Evolutionary conservation across 495 filamentous ascomycete species (phyloP).

Genomic region (Aspergillus leporis): DNA sequence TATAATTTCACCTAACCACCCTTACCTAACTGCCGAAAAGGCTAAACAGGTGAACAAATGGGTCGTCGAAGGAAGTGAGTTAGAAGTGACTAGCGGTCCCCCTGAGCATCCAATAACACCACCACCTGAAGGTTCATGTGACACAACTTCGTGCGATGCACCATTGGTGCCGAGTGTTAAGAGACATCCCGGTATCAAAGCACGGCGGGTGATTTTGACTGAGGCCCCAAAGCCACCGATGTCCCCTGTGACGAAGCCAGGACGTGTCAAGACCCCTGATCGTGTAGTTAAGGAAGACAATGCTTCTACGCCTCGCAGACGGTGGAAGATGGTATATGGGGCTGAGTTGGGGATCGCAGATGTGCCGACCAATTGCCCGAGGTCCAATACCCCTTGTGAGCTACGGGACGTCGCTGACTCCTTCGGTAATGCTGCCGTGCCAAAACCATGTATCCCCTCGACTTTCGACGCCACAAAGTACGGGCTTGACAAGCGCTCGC

Average conservation of each 20-base stretch:
- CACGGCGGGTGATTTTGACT: slow-evolving; percentile 9
- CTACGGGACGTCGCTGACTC: neutral
- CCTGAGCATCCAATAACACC: neutral
- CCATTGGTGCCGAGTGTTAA: slow-evolving; percentile 2
- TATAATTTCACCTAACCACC: slow-evolving; percentile 13
- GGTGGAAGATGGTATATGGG: slow-evolving; percentile 25
- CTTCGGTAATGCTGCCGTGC: neutral
- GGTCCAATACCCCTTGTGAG: neutral
- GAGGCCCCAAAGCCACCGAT: neutral
- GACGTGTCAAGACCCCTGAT: neutral
- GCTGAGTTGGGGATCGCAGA: neutral
- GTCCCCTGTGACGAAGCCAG: neutral
- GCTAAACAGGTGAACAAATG: slow-evolving; percentile 27
- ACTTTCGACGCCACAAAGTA: slow-evolving; percentile 22
- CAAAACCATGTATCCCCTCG: neutral
- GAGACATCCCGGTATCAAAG: slow-evolving; percentile 22
- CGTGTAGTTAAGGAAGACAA: slow-evolving; percentile 1
- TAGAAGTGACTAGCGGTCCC: neutral
- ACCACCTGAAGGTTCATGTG: neutral
- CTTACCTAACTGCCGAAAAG: slow-evolving; percentile 24
- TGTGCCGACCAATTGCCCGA: neutral
- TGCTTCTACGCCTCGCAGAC: slow-evolving; percentile 12
- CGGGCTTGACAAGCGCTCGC: slow-evolving; percentile 4
- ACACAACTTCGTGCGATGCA: neutral
- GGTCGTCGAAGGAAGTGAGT: slow-evolving; percentile 22